Evolutionary conservation across 441 rosid species (phyloP).

Genomic region (Biscutella laevigata): DNA sequence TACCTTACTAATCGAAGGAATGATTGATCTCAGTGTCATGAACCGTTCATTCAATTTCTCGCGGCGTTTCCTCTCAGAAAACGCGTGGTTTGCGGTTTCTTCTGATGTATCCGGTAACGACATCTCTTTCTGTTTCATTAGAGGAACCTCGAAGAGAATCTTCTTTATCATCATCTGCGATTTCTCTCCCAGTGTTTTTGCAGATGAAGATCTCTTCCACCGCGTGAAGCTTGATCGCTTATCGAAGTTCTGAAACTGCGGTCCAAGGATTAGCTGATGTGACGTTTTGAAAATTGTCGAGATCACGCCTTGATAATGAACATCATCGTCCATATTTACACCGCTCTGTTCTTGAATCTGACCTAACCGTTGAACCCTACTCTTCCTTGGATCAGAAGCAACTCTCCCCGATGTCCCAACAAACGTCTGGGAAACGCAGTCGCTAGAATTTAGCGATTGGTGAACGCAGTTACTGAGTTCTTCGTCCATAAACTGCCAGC

Average conservation of each 20-base stretch:
- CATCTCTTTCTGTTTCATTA: slow-evolving; percentile 36
- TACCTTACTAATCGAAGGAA: slow-evolving; percentile 75
- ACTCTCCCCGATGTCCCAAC: slow-evolving; percentile 36
- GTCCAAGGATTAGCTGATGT: slow-evolving; percentile 49
- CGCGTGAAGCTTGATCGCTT: slow-evolving; percentile 50
- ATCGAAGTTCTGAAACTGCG: slow-evolving; percentile 35
- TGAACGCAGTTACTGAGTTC: slow-evolving; percentile 60
- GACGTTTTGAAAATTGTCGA: slow-evolving; percentile 57
- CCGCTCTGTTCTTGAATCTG: slow-evolving; percentile 34
- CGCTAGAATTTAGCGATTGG: slow-evolving; percentile 65
- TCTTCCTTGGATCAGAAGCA: slow-evolving; percentile 27
- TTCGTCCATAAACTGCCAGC: slow-evolving; percentile 65
- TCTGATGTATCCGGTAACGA: slow-evolving; percentile 27
- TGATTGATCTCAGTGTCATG: slow-evolving; percentile 47
- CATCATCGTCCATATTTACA: slow-evolving; percentile 36
- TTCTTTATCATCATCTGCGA: slow-evolving; percentile 63
- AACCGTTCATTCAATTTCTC: slow-evolving; percentile 54
- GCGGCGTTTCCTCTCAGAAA: slow-evolving; percentile 41
- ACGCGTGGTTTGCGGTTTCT: slow-evolving; percentile 34
- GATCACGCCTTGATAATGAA: slow-evolving; percentile 67
- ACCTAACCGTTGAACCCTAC: slow-evolving; percentile 22
- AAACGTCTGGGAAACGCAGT: slow-evolving; percentile 61
- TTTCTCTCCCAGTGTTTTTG: slow-evolving; percentile 7
- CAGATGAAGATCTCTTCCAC: slow-evolving; percentile 46
- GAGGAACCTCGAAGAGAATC: slow-evolving; percentile 62